phyloP scores from a whole-genome alignment of 179 eudicot genomes.

The Actinidia polygama region DNA sequence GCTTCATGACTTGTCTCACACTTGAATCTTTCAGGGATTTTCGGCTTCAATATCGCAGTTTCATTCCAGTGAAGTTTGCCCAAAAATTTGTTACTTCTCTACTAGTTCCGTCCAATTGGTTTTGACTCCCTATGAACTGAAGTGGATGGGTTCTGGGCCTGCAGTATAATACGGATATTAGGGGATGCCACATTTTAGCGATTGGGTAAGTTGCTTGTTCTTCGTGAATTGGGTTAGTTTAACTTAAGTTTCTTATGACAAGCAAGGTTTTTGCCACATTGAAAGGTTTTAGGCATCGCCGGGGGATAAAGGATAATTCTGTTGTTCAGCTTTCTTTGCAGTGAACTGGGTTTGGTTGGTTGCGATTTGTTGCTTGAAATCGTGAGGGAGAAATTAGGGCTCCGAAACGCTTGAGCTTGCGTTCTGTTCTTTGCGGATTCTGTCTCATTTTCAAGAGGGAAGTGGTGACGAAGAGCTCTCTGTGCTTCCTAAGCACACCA shows the following conservation, averaged over 20 bases:
- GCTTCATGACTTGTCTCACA: too few species aligned
- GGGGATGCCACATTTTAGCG: not conserved
- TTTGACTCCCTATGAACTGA: not conserved
- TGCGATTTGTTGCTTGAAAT: slow-evolving; percentile 7
- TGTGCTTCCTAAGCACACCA: slow-evolving; percentile 92
- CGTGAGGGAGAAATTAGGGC: not conserved
- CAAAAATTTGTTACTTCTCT: not conserved
- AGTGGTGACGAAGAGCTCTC: slow-evolving; percentile 93
- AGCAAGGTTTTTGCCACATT: not conserved
- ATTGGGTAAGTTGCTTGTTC: not conserved
- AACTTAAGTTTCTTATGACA: not conserved
- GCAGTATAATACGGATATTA: not conserved
- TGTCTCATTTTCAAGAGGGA: slow-evolving; percentile 61
- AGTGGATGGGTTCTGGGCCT: slow-evolving; percentile 6
- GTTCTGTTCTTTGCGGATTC: slow-evolving; percentile 46
- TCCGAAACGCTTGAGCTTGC: slow-evolving; percentile 50
- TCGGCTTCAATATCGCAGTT: not conserved
- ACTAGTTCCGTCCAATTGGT: not conserved
- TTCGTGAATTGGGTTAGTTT: slow-evolving; percentile 16
- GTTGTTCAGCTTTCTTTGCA: not conserved
- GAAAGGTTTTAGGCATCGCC: slow-evolving; percentile 1
- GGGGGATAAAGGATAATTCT: not conserved
- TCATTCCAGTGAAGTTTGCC: not conserved
- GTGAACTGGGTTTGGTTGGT: slow-evolving; percentile 11
- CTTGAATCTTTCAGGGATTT: not conserved